Percentiles rank a stretch among this genome's conserved stretches.
These are phyloP conservation scores for Pseudocercospora crystallina DNA, from an alignment of 2,329 filamentous ascomycete genomes.

Conservation along the genomic window DNA sequence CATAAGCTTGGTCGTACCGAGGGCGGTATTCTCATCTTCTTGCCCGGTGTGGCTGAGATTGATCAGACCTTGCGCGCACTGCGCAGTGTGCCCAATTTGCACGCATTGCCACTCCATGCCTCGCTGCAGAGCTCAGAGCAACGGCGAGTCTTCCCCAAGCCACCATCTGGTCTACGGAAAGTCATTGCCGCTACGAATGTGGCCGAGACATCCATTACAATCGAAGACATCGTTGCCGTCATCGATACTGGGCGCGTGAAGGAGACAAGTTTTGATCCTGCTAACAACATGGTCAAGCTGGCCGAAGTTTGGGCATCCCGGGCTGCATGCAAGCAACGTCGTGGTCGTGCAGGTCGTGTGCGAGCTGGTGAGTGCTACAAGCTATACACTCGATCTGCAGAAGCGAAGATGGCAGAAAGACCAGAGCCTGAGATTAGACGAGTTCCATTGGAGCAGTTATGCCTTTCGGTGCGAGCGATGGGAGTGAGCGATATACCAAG, in stretches of 20 bases:
- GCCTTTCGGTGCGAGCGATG: constrained; percentile 93
- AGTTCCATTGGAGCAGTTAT: constrained; percentile 91
- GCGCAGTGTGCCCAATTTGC: constrained; percentile 62
- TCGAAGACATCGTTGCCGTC: constrained; percentile 93
- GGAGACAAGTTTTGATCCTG: constrained; percentile 89
- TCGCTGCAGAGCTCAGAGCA: constrained; percentile 88
- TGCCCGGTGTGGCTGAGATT: constrained; percentile 91
- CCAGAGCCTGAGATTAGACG: constrained; percentile 92
- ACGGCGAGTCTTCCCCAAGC: constrained; percentile 74
- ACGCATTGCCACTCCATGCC: constrained; percentile 86
- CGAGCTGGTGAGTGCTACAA: constrained; percentile 92
- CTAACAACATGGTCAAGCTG: constrained; percentile 90
- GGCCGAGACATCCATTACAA: constrained; percentile 96
- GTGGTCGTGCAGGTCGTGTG: constrained; percentile 90
- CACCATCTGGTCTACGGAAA: constrained; percentile 81
- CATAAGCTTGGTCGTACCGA: constrained; percentile 68
- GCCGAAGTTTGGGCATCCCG: constrained; percentile 94
- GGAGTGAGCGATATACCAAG: constrained; percentile 76
- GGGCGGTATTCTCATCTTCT: constrained; percentile 91
- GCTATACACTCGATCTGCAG: constrained; percentile 83
- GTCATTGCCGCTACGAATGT: constrained; percentile 95
- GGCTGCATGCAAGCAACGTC: constrained; percentile 90
- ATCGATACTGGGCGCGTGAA: constrained; percentile 96
- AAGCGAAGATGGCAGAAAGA: constrained; percentile 79
- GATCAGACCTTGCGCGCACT: constrained; percentile 73